phyloP scores from a whole-genome alignment of 768 basidiomycete species.

The Leccinellum albellum region DNA sequence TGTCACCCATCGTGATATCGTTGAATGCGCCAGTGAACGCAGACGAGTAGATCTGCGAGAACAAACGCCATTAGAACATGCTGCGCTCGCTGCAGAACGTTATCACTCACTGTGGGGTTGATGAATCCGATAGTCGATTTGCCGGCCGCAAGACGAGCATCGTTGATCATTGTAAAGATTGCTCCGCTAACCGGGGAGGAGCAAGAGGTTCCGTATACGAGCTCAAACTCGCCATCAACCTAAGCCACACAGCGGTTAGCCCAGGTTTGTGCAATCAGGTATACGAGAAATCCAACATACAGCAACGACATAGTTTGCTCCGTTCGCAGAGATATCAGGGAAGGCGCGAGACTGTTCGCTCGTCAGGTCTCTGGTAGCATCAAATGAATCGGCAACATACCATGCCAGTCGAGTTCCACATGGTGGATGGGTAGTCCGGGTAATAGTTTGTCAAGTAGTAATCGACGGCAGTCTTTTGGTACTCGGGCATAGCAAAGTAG shows the following conservation, averaged over 20 bases:
- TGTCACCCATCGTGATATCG: conserved; percentile 19
- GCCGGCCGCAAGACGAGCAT: conserved; percentile 31
- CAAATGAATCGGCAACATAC: conserved; percentile 12
- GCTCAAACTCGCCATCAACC: conserved; percentile 34
- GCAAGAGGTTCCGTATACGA: conserved; percentile 32
- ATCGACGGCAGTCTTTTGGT: conserved; percentile 35
- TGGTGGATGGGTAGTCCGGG: conserved; percentile 18
- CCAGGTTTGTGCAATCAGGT: conserved; percentile 25
- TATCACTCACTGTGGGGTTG: conserved; percentile 42
- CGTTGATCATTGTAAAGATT: conserved; percentile 36
- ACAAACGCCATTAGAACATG: background rate
- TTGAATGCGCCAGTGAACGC: conserved; percentile 15
- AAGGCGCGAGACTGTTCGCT: conserved; percentile 35
- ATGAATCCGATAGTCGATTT: conserved; percentile 38
- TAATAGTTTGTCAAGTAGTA: conserved; percentile 30
- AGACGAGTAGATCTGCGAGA: conserved; percentile 15
- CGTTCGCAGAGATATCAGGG: conserved; percentile 38
- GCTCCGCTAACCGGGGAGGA: conserved; percentile 30
- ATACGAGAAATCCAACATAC: conserved; percentile 3
- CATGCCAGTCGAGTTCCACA: conserved; percentile 27
- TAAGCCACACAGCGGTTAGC: conserved; percentile 11
- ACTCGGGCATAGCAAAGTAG: conserved; percentile 40
- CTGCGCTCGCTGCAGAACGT: conserved; percentile 12
- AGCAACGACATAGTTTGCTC: conserved; percentile 30
- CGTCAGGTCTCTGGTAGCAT: conserved; percentile 30